Evolutionary conservation across 2,329 filamentous ascomycete genomes (phyloP), one percentile per base, ranked within the genome.

Genomic region (Diaporthe citri): DNA sequence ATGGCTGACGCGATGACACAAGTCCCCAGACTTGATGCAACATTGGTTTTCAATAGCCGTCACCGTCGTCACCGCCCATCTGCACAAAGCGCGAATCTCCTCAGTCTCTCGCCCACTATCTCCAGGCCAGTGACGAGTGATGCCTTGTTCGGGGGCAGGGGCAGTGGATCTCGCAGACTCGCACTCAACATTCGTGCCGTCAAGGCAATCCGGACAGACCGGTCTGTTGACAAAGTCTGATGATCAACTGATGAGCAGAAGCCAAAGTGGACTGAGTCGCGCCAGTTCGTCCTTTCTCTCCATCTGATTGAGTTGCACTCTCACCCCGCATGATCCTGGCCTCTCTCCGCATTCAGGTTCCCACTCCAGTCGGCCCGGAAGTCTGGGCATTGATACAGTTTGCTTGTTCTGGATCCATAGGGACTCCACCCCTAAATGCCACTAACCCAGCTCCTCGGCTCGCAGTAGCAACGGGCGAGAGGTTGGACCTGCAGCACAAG

Each of bases 331-430:
- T 46, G 51, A 60, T 62, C 51, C 67, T 46, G 36, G 36, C 25
- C n/a, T 66, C 66, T 73, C 72, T 73, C 72, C 72, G 72, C 72
- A 69, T 69, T 57, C 43, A 20, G 36, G 52, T 72, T 57, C 48
- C 73, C 73, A 74, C 73, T 43, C 46, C 31, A 71, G 39, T 71
- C 69, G 59, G 70, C 17, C 69, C 57, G 73, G 31, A 41, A 55
- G 64, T 69, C 64, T 69, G 64, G 64, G 64, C 73, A 71, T 55
- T 66, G 69, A 67, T 60, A 59, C 48, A n/a, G n/a, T n/a, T 22
- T 52, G n/a, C n/a, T 64, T 31, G 25, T 22, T 41, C 25, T 48
- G 60, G 41, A 48, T 4, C 64, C 48, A 69, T 28, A 15, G 15
- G 28, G 34, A 10, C 25, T 15, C 64, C 46, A 69, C 64, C 15